Base-by-base conservation (phyloP, 2,329 filamentous ascomycete genomes). In the Paecilomyces dactylethromorphus region DNA sequence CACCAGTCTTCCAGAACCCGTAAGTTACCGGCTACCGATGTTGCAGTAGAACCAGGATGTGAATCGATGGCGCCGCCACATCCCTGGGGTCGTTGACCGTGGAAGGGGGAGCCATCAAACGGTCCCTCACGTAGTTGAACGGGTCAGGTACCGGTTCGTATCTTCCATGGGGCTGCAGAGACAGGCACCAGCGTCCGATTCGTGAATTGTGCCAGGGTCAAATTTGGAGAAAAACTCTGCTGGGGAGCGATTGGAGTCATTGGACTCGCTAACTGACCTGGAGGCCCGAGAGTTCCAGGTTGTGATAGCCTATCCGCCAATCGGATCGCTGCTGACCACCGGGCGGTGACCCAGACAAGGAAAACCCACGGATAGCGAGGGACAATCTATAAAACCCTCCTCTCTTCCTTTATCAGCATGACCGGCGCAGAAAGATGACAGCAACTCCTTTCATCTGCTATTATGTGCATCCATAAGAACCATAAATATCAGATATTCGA, bases 261-360 rank as follows among this genome's bases (percentile, higher is more conserved):
- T 52, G 21, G 18, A 45, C 15, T 45, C 39, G 39, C 39, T 45
- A 18, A 18, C 24, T 29, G 24, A 21, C 24, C 50, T 24, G 22
- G 6, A 24, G 50, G 50, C 8, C 15, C 18, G 18, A 11, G 15
- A 11, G 18, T 51, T n/a, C n/a, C n/a, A 12, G 49, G 49, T 22
- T 29, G 50, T 29, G 50, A 29, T 55, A 39, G 54, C 54, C 49
- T 55, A 55, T 55, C 54, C 33, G 21, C 54, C 54, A 55, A 55
- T 55, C 29, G 32, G 50, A 52, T 45, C n/a, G 13, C n/a, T 83
- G 8, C 76, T 85, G 39, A 45, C 3, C 39, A 18, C 35, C 35
- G 13, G 18, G 35, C 13, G 24, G 24, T 26, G 5, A 26, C 24
- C 24, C 35, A 18, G 39, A n/a, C n/a, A 39, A 21, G 39, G 4